phyloP scores from a whole-genome alignment of 1,139 yeast genomes.

The Geotrichum macrosporum region DNA sequence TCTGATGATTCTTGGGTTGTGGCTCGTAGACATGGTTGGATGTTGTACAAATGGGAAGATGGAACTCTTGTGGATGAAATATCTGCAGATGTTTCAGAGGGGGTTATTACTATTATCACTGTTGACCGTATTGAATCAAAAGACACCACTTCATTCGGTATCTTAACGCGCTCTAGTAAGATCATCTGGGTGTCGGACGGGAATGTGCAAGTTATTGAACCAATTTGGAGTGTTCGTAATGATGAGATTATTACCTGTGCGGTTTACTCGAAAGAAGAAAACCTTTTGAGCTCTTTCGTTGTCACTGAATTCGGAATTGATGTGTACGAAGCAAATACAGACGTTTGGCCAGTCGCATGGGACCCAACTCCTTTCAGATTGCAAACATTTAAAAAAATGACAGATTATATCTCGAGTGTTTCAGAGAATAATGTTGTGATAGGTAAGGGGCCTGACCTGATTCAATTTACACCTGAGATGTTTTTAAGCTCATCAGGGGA shows the following conservation, averaged over 20 bases:
- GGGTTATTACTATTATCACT: conserved; percentile 21
- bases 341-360: conserved; percentile 21
- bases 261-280: conserved; percentile 14
- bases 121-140: conserved; percentile 12
- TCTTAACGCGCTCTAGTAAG: conserved; percentile 26
- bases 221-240: conserved; percentile 22
- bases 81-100: conserved; percentile 25
- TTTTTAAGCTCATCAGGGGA: conserved; percentile 21
- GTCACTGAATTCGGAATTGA: conserved; percentile 19
- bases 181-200: conserved; percentile 28
- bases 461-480: conserved; percentile 20
- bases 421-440: conserved; percentile 22
- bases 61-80: conserved; percentile 25
- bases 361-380: conserved; percentile 14
- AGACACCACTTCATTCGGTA: conserved; percentile 24
- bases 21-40: conserved; percentile 28
- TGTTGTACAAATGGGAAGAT: conserved; percentile 28
- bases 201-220: conserved; percentile 27
- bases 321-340: conserved; percentile 10
- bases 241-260: conserved; percentile 19
- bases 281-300: conserved; percentile 14
- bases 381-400: conserved; percentile 17
- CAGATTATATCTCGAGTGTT: conserved; percentile 22
- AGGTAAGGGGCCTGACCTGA: conserved; percentile 20
- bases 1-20: conserved; percentile 27